A percentile compares a stretch with the other conserved stretches of the same genome.
phyloP scores from a whole-genome alignment of 441 rosid species.

The Adansonia madagascariensis region DNA sequence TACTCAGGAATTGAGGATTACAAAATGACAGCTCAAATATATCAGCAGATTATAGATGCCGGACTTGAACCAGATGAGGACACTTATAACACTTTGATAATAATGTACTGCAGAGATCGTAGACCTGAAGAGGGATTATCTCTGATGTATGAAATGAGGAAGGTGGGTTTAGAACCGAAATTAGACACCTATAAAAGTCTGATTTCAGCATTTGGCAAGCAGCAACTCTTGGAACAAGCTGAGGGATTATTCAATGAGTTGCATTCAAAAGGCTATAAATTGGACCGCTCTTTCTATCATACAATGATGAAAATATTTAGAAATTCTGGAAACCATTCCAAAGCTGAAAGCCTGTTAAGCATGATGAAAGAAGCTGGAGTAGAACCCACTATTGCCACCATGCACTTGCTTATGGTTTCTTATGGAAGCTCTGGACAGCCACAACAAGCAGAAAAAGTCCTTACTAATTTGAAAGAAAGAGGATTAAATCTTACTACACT shows the following conservation, averaged over 20 bases:
- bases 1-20: slow-evolving; percentile 77
- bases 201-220: slow-evolving; percentile 87
- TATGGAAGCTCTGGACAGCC: slow-evolving; percentile 91
- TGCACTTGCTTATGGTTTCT: slow-evolving; percentile 95
- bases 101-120: slow-evolving; percentile 88
- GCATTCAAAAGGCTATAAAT: slow-evolving; percentile 62
- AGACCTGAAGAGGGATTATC: slow-evolving; percentile 84
- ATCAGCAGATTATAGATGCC: slow-evolving; percentile 68
- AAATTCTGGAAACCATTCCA: slow-evolving; percentile 67
- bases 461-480: slow-evolving; percentile 66
- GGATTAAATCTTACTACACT: slow-evolving; percentile 68
- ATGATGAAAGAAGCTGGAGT: slow-evolving; percentile 86
- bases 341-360: slow-evolving; percentile 70
- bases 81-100: slow-evolving; percentile 77
- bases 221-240: slow-evolving; percentile 65
- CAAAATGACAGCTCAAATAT: slow-evolving; percentile 69
- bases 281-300: slow-evolving; percentile 92
- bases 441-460: slow-evolving; percentile 84
- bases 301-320: slow-evolving; percentile 89
- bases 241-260: slow-evolving; percentile 78
- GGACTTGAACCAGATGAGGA: slow-evolving; percentile 84
- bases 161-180: slow-evolving; percentile 68
- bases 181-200: slow-evolving; percentile 90
- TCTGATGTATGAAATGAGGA: slow-evolving; percentile 83
- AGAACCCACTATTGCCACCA: slow-evolving; percentile 78